Evolutionary conservation across 257 asterid genomes (phyloP).

Genomic region (Sherardia arvensis): DNA sequence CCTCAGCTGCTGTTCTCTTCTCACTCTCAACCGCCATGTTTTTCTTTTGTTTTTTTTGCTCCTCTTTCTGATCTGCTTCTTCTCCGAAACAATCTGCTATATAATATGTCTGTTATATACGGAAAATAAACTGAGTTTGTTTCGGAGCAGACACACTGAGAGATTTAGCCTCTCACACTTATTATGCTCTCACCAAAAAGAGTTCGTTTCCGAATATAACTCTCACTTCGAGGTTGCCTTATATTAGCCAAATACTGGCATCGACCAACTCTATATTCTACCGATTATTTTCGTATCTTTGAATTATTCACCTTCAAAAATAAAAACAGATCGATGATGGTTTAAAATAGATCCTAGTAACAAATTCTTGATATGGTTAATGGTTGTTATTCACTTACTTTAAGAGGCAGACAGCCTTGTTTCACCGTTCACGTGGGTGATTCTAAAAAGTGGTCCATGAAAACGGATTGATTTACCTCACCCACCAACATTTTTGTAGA

Average conservation of each 20-base stretch:
- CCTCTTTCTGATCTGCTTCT: neutral
- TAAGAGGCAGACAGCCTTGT: too few species aligned
- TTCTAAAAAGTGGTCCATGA: too few species aligned
- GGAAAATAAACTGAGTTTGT: neutral
- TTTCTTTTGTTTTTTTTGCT: too few species aligned
- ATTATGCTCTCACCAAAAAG: neutral
- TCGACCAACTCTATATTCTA: neutral
- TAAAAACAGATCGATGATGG: neutral
- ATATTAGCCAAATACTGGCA: neutral
- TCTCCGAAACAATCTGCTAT: neutral
- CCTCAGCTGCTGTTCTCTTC: neutral
- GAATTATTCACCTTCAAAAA: neutral
- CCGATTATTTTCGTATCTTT: neutral
- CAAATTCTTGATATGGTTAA: too few species aligned
- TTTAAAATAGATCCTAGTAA: too few species aligned
- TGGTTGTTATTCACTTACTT: too few species aligned
- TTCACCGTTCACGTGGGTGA: too few species aligned
- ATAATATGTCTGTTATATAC: neutral
- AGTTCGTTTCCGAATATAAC: constrained; percentile 2
- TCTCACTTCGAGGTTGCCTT: neutral
- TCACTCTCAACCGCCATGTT: neutral
- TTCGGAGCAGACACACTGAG: neutral
- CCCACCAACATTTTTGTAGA: too few species aligned
- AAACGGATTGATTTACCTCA: too few species aligned
- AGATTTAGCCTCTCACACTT: neutral